Percentiles rank a stretch among this genome's conserved stretches.
These are phyloP conservation scores for Polyplosphaeria fusca DNA, from an alignment of 495 filamentous ascomycete species.

Conservation along the genomic window DNA sequence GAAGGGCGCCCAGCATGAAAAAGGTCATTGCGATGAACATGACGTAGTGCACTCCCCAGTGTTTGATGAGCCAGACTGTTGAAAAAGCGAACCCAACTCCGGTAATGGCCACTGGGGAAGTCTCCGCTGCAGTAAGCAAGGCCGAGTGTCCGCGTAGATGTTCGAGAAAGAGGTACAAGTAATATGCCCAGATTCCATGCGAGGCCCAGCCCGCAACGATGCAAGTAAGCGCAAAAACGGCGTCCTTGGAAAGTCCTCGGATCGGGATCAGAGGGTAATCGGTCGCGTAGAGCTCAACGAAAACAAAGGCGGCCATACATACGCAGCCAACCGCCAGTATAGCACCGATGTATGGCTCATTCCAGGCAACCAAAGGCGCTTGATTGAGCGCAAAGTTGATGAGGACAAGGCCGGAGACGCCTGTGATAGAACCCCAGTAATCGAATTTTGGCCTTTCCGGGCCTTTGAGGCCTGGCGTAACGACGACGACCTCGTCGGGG, in stretches of 20 bases:
- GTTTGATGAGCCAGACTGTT: conserved; percentile 47
- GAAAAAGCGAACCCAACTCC: conserved; percentile 47
- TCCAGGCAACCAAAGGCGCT: conserved; percentile 49
- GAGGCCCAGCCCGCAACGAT: conserved; percentile 50
- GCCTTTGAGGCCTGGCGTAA: neutral
- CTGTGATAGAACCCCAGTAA: conserved; percentile 34
- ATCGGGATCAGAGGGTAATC: conserved; percentile 49
- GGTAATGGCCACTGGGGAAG: conserved; percentile 44
- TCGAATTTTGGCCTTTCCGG: conserved; percentile 16
- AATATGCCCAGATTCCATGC: conserved; percentile 50
- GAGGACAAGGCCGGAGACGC: conserved; percentile 42
- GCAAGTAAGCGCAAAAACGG: conserved; percentile 48
- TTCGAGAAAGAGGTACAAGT: conserved; percentile 48
- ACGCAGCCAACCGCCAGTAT: conserved; percentile 48
- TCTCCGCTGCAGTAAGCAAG: conserved; percentile 45
- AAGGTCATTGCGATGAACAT: conserved; percentile 51
- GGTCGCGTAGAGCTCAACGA: conserved; percentile 43
- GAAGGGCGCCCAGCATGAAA: conserved; percentile 46
- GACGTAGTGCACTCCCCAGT: conserved; percentile 45
- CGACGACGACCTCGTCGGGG: conserved; percentile 20
- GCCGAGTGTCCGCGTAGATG: conserved; percentile 43
- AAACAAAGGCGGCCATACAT: conserved; percentile 44
- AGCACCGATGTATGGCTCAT: conserved; percentile 47
- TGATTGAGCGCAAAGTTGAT: conserved; percentile 56
- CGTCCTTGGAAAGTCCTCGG: conserved; percentile 42